Evolutionary conservation across 345 rosid species (phyloP).

Genomic region (Isatis tinctoria): DNA sequence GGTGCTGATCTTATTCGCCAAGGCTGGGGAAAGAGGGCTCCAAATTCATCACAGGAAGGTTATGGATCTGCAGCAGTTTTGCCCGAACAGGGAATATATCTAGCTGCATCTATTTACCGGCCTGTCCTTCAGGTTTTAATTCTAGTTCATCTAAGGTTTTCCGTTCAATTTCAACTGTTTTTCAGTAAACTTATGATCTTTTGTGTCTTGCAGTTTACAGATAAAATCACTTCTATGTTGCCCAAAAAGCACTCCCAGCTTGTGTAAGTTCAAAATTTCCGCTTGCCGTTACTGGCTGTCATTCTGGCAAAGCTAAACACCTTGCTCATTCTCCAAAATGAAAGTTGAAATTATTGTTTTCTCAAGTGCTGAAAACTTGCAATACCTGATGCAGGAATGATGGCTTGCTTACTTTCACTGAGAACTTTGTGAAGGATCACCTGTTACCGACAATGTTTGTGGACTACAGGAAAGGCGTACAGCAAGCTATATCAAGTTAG

Average conservation of each 20-base stretch:
- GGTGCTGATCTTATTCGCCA: constrained; percentile 77
- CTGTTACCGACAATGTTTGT: constrained; percentile 95
- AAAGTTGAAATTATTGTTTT: constrained; percentile 8
- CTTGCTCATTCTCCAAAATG: constrained; percentile 5
- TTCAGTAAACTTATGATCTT: constrained; percentile 22
- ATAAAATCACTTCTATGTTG: constrained; percentile 78
- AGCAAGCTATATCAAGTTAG: constrained; percentile 98
- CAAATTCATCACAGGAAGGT: constrained; percentile 84
- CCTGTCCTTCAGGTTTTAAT: constrained; percentile 87
- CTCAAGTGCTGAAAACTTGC: not conserved
- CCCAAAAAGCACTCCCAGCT: constrained; percentile 84
- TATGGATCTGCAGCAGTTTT: constrained; percentile 95
- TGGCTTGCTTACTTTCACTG: constrained; percentile 90
- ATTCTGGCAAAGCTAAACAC: constrained; percentile 6
- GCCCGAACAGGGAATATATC: constrained; percentile 98
- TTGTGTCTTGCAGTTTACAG: constrained; percentile 77
- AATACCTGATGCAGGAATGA: constrained; percentile 63
- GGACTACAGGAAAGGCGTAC: constrained; percentile 96
- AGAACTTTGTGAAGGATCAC: constrained; percentile 97
- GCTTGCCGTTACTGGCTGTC: not conserved
- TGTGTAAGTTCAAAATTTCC: constrained; percentile 54
- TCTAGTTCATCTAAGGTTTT: constrained; percentile 25
- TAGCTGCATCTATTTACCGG: constrained; percentile 90
- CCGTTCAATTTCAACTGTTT: constrained; percentile 6
- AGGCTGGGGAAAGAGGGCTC: constrained; percentile 89